Percentiles rank a stretch among this genome's conserved stretches.
These are phyloP conservation scores for Globisporangium orthogonon DNA, from an alignment of 352 stramenopile species.

Conservation along the genomic window DNA sequence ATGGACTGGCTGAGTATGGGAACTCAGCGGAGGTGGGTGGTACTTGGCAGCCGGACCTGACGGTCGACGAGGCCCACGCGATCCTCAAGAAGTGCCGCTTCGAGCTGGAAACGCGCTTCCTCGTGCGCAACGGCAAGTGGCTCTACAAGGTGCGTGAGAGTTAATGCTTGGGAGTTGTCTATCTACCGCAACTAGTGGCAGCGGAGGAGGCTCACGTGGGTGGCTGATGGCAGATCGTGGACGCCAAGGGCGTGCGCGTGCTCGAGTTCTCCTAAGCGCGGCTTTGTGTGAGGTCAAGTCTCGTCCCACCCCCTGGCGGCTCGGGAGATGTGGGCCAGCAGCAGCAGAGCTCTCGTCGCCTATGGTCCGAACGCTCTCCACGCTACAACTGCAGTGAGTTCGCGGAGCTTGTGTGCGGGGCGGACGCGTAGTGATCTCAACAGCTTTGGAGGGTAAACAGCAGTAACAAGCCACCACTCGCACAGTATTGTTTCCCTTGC, in stretches of 20 bases:
- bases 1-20: not conserved
- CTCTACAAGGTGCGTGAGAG: slow-evolving; percentile 50
- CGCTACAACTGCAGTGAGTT: too few species aligned
- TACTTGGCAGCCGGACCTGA: slow-evolving; percentile 51
- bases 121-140: slow-evolving; percentile 85
- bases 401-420: too few species aligned
- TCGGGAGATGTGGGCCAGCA: not conserved
- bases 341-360: not conserved
- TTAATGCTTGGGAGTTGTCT: not conserved
- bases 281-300: not conserved
- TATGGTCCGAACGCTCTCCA: too few species aligned
- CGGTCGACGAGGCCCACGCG: slow-evolving; percentile 60
- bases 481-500: not conserved
- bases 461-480: not conserved
- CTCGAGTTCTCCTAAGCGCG: slow-evolving; percentile 15
- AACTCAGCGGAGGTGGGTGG: not conserved
- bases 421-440: too few species aligned
- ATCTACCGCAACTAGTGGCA: too few species aligned
- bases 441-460: not conserved
- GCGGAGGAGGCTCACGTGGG: not conserved
- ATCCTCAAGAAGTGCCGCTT: slow-evolving; percentile 77
- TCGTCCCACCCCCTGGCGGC: too few species aligned
- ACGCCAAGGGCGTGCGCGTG: slow-evolving; percentile 16
- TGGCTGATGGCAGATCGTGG: slow-evolving; percentile 10
- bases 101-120: slow-evolving; percentile 79